A percentile compares a stretch with the other conserved stretches of the same genome.
Conservation (phyloP, 2,329 filamentous ascomycete species). For the Cytospora piceae region DNA sequence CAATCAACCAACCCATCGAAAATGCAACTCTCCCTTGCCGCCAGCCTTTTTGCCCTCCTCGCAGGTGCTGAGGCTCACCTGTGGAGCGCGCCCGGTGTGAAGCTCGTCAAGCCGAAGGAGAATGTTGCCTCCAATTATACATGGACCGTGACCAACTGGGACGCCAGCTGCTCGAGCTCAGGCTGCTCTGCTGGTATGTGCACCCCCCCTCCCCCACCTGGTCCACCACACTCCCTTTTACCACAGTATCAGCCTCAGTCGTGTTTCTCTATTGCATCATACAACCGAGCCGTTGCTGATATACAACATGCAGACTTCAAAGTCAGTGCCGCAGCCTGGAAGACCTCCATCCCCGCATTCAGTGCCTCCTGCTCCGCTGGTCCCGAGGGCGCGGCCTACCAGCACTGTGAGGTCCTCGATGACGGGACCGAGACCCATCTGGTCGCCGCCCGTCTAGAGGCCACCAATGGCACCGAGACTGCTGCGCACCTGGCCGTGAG, state of each 20-base stretch:
- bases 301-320: slow-evolving; percentile 16
- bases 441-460: slow-evolving; percentile 23
- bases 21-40: slow-evolving; percentile 26
- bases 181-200: slow-evolving; percentile 27
- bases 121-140: slow-evolving; percentile 22
- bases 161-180: slow-evolving; percentile 14
- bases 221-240: too few species aligned
- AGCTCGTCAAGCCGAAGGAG: slow-evolving; percentile 7
- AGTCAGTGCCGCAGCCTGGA: slow-evolving; percentile 21
- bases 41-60: slow-evolving; percentile 17
- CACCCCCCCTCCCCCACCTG: neutral
- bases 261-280: neutral
- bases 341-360: slow-evolving; percentile 4
- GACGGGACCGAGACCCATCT: slow-evolving; percentile 3
- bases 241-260: neutral
- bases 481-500: slow-evolving; percentile 26
- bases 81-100: slow-evolving; percentile 11
- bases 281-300: neutral
- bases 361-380: slow-evolving; percentile 21
- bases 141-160: slow-evolving; percentile 28
- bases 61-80: slow-evolving; percentile 19
- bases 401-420: slow-evolving; percentile 18
- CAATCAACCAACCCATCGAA: slow-evolving; percentile 5
- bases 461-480: slow-evolving; percentile 19
- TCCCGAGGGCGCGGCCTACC: slow-evolving; percentile 15